A percentile compares a stretch with the other conserved stretches of the same genome.
These are phyloP conservation scores for Aureobasidium subglaciale DNA, from an alignment of 2,329 filamentous ascomycete species.

Conservation along the genomic window DNA sequence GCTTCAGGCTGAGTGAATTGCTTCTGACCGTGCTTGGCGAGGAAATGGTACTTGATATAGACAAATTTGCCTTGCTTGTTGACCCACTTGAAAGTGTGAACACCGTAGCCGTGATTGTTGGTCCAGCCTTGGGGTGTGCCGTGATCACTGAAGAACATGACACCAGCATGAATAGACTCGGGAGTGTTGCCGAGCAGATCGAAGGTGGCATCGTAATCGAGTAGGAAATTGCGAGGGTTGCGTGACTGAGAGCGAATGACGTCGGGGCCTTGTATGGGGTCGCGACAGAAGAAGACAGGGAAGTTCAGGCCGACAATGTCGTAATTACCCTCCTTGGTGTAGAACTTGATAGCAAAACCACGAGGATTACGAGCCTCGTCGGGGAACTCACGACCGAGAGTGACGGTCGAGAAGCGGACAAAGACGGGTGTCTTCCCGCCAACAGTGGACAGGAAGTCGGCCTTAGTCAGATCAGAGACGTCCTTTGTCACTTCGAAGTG, in stretches of 20 bases:
- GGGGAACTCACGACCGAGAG: constrained; percentile 36
- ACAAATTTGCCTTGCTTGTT: constrained; percentile 43
- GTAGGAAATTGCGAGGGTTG: constrained; percentile 42
- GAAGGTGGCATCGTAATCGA: constrained; percentile 44
- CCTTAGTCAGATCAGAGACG: constrained; percentile 32
- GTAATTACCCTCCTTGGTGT: constrained; percentile 43
- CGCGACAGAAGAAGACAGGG: constrained; percentile 45
- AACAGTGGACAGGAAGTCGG: constrained; percentile 34
- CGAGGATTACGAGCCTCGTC: constrained; percentile 42
- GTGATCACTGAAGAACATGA: constrained; percentile 47
- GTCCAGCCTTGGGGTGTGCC: constrained; percentile 43
- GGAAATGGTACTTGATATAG: constrained; percentile 47
- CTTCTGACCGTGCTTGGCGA: constrained; percentile 42
- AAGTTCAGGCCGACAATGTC: constrained; percentile 45
- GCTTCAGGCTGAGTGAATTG: constrained; percentile 42
- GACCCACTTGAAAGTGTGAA: constrained; percentile 43
- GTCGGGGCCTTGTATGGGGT: constrained; percentile 42
- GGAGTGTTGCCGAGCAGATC: constrained; percentile 44
- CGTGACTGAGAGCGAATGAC: constrained; percentile 43
- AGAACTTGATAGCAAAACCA: constrained; percentile 45
- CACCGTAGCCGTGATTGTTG: constrained; percentile 38
- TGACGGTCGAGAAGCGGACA: constrained; percentile 41
- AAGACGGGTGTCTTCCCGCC: constrained; percentile 40
- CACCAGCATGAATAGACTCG: constrained; percentile 42
- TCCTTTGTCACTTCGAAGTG: constrained; percentile 41